Conservation (phyloP, 2,329 filamentous ascomycete species). For the Xylaria sp. region DNA sequence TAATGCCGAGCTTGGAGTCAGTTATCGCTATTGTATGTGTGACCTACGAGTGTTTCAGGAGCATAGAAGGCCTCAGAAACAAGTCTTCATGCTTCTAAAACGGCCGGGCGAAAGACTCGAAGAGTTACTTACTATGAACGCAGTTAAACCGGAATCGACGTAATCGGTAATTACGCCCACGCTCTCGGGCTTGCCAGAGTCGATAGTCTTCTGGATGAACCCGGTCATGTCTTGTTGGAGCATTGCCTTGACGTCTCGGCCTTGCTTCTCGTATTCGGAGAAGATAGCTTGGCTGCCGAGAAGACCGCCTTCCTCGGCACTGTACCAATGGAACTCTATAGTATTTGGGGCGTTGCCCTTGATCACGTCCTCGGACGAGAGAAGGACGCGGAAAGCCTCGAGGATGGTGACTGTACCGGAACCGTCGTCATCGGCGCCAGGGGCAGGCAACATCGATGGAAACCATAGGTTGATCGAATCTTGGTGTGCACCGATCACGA, state of each 20-base stretch:
- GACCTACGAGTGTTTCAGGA: neutral
- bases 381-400: conserved; percentile 85
- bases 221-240: conserved; percentile 99
- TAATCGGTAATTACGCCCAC: conserved; percentile 95
- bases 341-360: conserved; percentile 82
- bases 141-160: conserved; percentile 83
- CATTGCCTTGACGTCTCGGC: conserved; percentile 90
- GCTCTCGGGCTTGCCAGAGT: conserved; percentile 83
- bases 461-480: conserved; percentile 95
- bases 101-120: too few species aligned
- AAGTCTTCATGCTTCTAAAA: neutral
- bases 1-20: conserved; percentile 5
- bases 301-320: conserved; percentile 80
- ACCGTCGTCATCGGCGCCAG: conserved; percentile 95
- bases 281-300: conserved; percentile 85
- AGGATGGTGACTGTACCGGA: conserved; percentile 94
- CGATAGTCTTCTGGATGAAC: conserved; percentile 83
- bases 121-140: conserved; percentile 70
- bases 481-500: conserved; percentile 91
- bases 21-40: neutral
- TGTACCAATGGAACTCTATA: conserved; percentile 93
- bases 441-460: conserved; percentile 83
- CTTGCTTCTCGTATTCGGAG: conserved; percentile 76
- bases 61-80: neutral
- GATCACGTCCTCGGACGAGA: conserved; percentile 76